phyloP scores from a whole-genome alignment of 306 rosid species.

The Delonix regia region DNA sequence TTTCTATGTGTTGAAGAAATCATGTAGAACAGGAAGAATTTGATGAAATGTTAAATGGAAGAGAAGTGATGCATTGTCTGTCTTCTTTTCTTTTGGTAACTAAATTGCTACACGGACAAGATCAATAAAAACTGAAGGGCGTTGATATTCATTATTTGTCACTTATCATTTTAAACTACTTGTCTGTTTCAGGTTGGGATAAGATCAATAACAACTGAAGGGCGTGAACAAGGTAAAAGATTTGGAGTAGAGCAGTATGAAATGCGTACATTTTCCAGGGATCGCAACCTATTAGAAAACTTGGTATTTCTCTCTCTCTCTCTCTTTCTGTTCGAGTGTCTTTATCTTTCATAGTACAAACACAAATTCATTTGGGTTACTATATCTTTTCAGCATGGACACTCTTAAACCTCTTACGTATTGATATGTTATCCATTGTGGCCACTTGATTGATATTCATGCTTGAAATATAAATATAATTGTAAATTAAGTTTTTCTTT shows the following conservation, averaged over 20 bases:
- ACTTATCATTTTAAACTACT: constrained; percentile 3
- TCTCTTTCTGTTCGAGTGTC: background rate
- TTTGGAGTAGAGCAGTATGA: constrained; percentile 95
- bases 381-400: background rate
- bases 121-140: no score
- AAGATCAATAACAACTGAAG: constrained; percentile 83
- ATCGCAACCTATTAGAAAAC: constrained; percentile 72
- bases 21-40: background rate
- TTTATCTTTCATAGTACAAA: background rate
- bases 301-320: constrained; percentile 57
- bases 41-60: background rate
- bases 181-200: constrained; percentile 76
- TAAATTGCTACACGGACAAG: background rate
- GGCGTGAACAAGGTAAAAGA: constrained; percentile 84
- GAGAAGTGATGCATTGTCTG: constrained; percentile 6
- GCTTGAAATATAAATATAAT: background rate
- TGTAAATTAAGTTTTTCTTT: background rate
- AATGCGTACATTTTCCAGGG: constrained; percentile 89
- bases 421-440: constrained; percentile 1
- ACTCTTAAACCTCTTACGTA: background rate
- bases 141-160: background rate
- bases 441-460: background rate
- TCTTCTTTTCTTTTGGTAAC: constrained; percentile 1
- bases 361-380: background rate
- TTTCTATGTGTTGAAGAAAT: background rate